Conservation (phyloP, 768 basidiomycete genomes). For the Collybiopsis luxurians region DNA sequence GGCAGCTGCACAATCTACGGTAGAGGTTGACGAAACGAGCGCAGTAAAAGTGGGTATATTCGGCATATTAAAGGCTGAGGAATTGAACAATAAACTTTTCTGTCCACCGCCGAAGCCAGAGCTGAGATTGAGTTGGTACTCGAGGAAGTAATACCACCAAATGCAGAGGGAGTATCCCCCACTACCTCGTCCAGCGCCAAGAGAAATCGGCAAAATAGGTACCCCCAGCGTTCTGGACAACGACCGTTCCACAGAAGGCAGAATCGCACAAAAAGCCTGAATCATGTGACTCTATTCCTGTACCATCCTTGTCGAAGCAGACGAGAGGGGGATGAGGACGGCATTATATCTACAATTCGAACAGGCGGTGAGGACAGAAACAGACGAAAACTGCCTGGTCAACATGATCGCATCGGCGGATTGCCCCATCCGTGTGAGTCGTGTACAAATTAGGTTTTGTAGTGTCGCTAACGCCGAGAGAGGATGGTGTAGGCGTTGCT, state of each 20-base stretch:
- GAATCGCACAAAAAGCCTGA: constrained; percentile 60
- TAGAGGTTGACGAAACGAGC: constrained; percentile 6
- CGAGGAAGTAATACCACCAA: neutral
- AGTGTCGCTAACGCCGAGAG: constrained; percentile 52
- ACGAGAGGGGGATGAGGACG: too few relatives aligned
- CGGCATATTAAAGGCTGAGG: neutral
- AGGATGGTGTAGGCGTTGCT: constrained; percentile 28
- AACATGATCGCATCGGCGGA: constrained; percentile 73
- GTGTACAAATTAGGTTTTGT: constrained; percentile 75
- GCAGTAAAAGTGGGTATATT: constrained; percentile 5
- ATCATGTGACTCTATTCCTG: constrained; percentile 68
- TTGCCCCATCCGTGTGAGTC: constrained; percentile 70
- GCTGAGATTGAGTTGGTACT: neutral
- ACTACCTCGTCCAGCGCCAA: neutral
- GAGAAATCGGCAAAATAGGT: neutral
- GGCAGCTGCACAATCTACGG: constrained; percentile 16
- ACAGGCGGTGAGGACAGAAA: constrained; percentile 12
- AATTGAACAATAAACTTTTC: constrained; percentile 5
- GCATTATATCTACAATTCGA: too few relatives aligned
- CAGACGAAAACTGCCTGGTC: constrained; percentile 53
- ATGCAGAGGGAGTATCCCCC: neutral
- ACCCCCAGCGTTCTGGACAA: too few relatives aligned
- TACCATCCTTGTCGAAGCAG: constrained; percentile 33
- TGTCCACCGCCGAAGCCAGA: constrained; percentile 6
- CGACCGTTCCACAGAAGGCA: constrained; percentile 62